Conservation (phyloP, 2,329 filamentous ascomycete genomes). For the Penicillium sp. region DNA sequence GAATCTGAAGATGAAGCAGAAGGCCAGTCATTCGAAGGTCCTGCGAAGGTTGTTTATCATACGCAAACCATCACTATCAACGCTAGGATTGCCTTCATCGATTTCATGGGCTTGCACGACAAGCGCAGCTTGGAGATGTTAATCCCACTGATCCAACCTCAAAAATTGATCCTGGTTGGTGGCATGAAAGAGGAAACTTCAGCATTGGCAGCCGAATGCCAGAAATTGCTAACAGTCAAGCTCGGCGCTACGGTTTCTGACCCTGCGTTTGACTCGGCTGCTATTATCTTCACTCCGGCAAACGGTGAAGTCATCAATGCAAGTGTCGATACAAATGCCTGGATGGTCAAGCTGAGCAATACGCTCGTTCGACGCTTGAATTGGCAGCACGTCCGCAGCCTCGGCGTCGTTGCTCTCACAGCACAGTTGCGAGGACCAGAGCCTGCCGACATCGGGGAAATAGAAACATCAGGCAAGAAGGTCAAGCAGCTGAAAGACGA, state of each 20-base stretch:
- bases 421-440: slow-evolving; percentile 62
- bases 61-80: slow-evolving; percentile 65
- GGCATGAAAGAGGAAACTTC: slow-evolving; percentile 76
- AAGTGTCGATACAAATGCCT: slow-evolving; percentile 95
- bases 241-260: slow-evolving; percentile 28
- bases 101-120: slow-evolving; percentile 90
- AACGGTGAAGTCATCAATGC: slow-evolving; percentile 77
- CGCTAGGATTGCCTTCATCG: slow-evolving; percentile 78
- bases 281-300: slow-evolving; percentile 75
- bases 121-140: slow-evolving; percentile 92
- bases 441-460: slow-evolving; percentile 28
- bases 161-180: slow-evolving; percentile 89
- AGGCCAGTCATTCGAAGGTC: slow-evolving; percentile 56
- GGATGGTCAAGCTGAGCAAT: slow-evolving; percentile 88
- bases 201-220: slow-evolving; percentile 75
- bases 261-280: slow-evolving; percentile 49
- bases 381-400: slow-evolving; percentile 89
- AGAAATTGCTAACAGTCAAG: slow-evolving; percentile 58
- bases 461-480: slow-evolving; percentile 50
- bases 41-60: slow-evolving; percentile 70
- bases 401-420: slow-evolving; percentile 90
- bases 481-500: slow-evolving; percentile 51
- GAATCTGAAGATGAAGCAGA: slow-evolving; percentile 55
- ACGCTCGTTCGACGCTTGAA: slow-evolving; percentile 79
- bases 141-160: slow-evolving; percentile 87